phyloP scores from a whole-genome alignment of 2,329 filamentous ascomycete species.

The Teratosphaeriaceae sp. region DNA sequence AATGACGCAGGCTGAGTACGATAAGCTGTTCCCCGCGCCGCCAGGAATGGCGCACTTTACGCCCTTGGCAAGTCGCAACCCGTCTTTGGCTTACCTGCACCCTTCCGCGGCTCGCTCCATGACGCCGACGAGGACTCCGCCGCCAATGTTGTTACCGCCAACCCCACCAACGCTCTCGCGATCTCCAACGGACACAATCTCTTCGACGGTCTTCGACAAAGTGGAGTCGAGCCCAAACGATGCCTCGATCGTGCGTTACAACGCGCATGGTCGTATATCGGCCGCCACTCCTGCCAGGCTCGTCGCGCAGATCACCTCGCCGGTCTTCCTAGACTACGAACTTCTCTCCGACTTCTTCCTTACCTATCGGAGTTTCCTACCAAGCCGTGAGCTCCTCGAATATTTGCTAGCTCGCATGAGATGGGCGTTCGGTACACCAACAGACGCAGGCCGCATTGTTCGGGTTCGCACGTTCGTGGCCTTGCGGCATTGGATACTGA shows the following conservation, averaged over 20 bases:
- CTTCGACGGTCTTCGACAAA: slow-evolving; percentile 71
- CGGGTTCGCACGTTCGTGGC: slow-evolving; percentile 93
- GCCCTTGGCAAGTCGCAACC: background rate
- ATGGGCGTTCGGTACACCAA: slow-evolving; percentile 75
- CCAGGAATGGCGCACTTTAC: slow-evolving; percentile 19
- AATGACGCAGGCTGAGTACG: slow-evolving; percentile 39
- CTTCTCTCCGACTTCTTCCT: slow-evolving; percentile 96
- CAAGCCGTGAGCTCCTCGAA: slow-evolving; percentile 66
- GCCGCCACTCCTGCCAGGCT: slow-evolving; percentile 87
- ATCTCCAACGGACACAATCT: slow-evolving; percentile 10
- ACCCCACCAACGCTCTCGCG: slow-evolving; percentile 6
- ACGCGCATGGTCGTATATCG: slow-evolving; percentile 64
- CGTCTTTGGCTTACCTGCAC: slow-evolving; percentile 10
- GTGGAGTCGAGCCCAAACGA: slow-evolving; percentile 80
- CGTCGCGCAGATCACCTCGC: slow-evolving; percentile 93
- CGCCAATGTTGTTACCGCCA: too few species aligned
- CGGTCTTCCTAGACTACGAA: slow-evolving; percentile 93
- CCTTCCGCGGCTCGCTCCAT: slow-evolving; percentile 9
- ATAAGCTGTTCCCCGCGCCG: slow-evolving; percentile 38
- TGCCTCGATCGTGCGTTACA: slow-evolving; percentile 72
- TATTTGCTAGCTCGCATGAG: slow-evolving; percentile 78
- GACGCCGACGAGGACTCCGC: slow-evolving; percentile 4
- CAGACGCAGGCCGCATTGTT: slow-evolving; percentile 88
- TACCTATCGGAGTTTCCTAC: slow-evolving; percentile 83
- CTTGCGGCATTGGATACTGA: slow-evolving; percentile 92